Evolutionary conservation across 2,329 filamentous ascomycete genomes (phyloP).

Genomic region (Lachnellula subtilissima): DNA sequence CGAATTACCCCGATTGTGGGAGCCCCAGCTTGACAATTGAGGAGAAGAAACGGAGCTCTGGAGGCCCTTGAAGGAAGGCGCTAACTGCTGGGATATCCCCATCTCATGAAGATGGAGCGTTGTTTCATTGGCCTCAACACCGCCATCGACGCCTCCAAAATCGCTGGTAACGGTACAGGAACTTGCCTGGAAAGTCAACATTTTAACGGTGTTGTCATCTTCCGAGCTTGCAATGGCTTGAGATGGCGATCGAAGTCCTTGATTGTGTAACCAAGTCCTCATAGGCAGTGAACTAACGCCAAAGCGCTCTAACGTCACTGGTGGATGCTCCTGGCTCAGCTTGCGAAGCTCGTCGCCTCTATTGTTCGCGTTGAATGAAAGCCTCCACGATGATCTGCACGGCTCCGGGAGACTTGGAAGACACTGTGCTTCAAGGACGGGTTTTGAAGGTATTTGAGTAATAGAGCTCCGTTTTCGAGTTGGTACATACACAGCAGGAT

Average conservation of each 20-base stretch:
- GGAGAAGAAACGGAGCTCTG: slow-evolving; percentile 23
- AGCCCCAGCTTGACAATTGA: slow-evolving; percentile 20
- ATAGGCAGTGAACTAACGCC: slow-evolving; percentile 6
- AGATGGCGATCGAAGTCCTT: slow-evolving; percentile 21
- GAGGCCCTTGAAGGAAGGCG: slow-evolving; percentile 11
- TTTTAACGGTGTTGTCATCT: slow-evolving; percentile 1
- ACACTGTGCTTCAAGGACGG: slow-evolving; percentile 20
- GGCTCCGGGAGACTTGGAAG: slow-evolving; percentile 24
- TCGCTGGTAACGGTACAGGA: slow-evolving; percentile 12
- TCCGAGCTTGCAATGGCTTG: slow-evolving; percentile 12
- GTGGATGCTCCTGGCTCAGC: slow-evolving; percentile 21
- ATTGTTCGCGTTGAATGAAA: slow-evolving; percentile 26
- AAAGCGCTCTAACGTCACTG: slow-evolving; percentile 4
- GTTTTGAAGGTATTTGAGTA: slow-evolving; percentile 17
- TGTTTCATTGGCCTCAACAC: slow-evolving; percentile 7
- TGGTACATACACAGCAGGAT: slow-evolving; percentile 6
- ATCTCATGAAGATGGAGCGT: slow-evolving; percentile 28
- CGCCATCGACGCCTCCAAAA: slow-evolving; percentile 29
- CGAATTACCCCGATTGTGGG: slow-evolving; percentile 17
- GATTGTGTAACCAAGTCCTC: slow-evolving; percentile 20
- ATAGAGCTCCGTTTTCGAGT: slow-evolving; percentile 18
- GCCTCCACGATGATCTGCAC: slow-evolving; percentile 27
- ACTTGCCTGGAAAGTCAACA: slow-evolving; percentile 3
- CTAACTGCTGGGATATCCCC: slow-evolving; percentile 25
- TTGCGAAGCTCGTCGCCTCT: slow-evolving; percentile 25